Conservation (phyloP, 2,329 filamentous ascomycete species). For the Pseudogymnoascus sp. region DNA sequence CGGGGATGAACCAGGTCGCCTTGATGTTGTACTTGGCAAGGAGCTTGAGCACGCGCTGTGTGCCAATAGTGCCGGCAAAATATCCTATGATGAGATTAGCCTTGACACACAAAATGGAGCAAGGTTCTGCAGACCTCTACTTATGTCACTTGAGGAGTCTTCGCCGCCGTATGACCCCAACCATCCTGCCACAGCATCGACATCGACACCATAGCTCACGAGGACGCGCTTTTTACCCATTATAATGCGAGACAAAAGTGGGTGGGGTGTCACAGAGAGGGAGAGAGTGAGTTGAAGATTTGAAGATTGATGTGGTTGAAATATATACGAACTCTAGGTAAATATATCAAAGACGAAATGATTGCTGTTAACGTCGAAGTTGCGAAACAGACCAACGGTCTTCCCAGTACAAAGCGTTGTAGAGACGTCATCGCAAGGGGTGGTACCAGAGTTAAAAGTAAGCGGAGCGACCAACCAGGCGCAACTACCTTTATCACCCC, state of each 20-base stretch:
- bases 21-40: constrained; percentile 67
- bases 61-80: constrained; percentile 61
- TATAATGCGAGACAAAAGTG: not conserved
- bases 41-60: constrained; percentile 57
- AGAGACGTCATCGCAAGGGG: too few species aligned
- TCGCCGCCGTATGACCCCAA: constrained; percentile 67
- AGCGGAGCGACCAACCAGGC: too few species aligned
- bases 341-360: too few species aligned
- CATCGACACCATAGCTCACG: constrained; percentile 59
- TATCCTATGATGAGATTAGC: constrained; percentile 34
- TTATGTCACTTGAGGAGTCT: constrained; percentile 64
- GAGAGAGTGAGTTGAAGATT: too few species aligned
- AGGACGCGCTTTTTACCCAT: constrained; percentile 45
- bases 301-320: too few species aligned
- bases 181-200: constrained; percentile 71
- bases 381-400: too few species aligned
- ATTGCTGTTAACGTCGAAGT: too few species aligned
- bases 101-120: not conserved
- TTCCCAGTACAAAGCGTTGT: too few species aligned
- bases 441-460: too few species aligned
- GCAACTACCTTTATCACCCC: too few species aligned
- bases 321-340: too few species aligned
- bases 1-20: constrained; percentile 57
- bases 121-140: constrained; percentile 42
- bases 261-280: too few species aligned